A percentile compares a stretch with the other conserved stretches of the same genome.
Evolutionary conservation across 306 rosid species (phyloP).

Genomic region (Vachellia pachyceras): DNA sequence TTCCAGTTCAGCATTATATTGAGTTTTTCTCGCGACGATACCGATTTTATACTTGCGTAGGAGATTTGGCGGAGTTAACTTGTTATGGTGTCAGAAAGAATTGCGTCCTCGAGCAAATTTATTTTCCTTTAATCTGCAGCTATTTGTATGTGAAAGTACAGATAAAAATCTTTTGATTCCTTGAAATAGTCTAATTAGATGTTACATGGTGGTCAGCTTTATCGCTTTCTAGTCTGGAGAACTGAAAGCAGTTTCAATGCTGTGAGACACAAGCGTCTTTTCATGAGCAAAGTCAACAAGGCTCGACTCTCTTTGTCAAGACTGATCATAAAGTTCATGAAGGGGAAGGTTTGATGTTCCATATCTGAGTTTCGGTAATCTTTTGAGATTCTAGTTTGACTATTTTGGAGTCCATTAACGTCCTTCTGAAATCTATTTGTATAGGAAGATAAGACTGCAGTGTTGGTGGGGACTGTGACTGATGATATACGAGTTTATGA

Average conservation of each 20-base stretch:
- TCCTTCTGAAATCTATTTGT: conserved; percentile 6
- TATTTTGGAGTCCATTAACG: background rate
- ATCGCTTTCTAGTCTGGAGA: conserved; percentile 77
- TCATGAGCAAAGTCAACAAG: conserved; percentile 84
- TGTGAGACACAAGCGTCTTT: conserved; percentile 71
- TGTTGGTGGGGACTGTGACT: conserved; percentile 68
- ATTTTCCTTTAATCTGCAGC: background rate
- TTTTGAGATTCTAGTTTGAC: background rate
- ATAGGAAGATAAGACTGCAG: conserved; percentile 69
- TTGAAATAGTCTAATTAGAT: conserved; percentile 27
- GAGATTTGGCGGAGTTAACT: background rate
- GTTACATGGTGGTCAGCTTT: conserved; percentile 53
- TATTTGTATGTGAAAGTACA: background rate
- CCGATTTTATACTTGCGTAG: background rate
- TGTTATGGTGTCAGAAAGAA: background rate
- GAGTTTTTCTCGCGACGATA: background rate
- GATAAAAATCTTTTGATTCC: background rate
- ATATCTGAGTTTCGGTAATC: background rate
- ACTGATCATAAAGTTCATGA: conserved; percentile 47
- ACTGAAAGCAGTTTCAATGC: conserved; percentile 77
- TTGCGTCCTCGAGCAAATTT: background rate
- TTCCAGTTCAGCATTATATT: background rate
- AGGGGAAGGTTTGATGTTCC: conserved; percentile 63
- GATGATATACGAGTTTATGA: conserved; percentile 78
- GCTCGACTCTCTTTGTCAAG: conserved; percentile 78